phyloP scores from a whole-genome alignment of 805 yeast species.

The Clavispora phyllophila region DNA sequence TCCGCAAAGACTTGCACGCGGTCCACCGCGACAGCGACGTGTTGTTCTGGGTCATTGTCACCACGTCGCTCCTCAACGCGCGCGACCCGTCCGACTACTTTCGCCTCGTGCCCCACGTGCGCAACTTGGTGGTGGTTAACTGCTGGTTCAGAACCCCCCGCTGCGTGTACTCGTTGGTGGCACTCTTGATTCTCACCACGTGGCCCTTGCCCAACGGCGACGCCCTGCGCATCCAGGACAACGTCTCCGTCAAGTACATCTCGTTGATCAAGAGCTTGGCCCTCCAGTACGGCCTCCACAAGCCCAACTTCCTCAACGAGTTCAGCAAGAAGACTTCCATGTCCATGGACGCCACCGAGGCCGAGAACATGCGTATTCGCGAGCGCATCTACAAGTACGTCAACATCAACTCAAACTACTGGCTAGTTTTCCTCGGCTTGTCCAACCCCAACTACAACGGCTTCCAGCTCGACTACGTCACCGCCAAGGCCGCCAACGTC shows the following conservation, averaged over 20 bases:
- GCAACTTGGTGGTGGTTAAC: conserved; percentile 33
- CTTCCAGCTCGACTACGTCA: conserved; percentile 31
- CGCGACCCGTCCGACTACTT: conserved; percentile 17
- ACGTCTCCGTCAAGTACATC: conserved; percentile 31
- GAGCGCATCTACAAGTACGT: conserved; percentile 40
- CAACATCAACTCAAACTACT: conserved; percentile 38
- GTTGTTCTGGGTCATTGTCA: conserved; percentile 38
- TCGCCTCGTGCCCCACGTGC: conserved; percentile 27
- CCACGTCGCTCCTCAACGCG: conserved; percentile 28
- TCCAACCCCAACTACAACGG: conserved; percentile 23
- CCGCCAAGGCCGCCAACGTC: conserved; percentile 27
- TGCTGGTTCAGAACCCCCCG: conserved; percentile 45
- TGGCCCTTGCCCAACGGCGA: conserved; percentile 38
- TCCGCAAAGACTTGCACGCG: conserved; percentile 9
- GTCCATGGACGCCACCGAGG: conserved; percentile 21
- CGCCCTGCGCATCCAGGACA: conserved; percentile 23
- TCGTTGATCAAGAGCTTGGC: conserved; percentile 36
- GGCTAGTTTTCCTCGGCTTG: conserved; percentile 38
- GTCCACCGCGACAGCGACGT: conserved; percentile 27
- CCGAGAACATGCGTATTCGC: conserved; percentile 29
- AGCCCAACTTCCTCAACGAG: conserved; percentile 36
- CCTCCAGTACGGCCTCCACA: conserved; percentile 40
- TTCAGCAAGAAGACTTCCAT: conserved; percentile 31
- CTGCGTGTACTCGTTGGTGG: conserved; percentile 33
- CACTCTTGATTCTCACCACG: conserved; percentile 38